phyloP scores from a whole-genome alignment of 83 land plant genomes.

The Isoetes engelmannii region DNA sequence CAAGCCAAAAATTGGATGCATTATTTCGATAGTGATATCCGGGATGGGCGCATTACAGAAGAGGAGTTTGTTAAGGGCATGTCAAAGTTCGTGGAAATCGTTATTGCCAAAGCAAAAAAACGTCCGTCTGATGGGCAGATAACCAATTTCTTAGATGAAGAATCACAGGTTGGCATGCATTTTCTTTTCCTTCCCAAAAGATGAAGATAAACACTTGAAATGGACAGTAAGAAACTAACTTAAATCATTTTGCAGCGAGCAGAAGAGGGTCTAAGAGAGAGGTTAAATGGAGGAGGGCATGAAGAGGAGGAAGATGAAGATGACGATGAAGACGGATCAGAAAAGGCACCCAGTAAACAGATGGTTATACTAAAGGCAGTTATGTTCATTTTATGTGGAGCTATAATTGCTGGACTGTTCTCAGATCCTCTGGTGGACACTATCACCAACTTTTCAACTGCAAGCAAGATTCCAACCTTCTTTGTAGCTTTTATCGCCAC shows the following conservation, averaged over 20 bases:
- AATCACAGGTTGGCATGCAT: background rate
- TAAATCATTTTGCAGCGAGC: too few relatives aligned
- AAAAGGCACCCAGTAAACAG: background rate
- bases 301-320: constrained; percentile 46
- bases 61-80: constrained; percentile 54
- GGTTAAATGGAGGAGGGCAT: background rate
- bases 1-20: constrained; percentile 38
- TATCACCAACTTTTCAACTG: constrained; percentile 61
- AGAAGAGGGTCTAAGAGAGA: constrained; percentile 18
- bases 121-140: background rate
- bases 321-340: constrained; percentile 10
- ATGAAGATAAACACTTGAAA: constrained; percentile 16
- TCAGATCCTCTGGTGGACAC: constrained; percentile 82
- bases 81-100: constrained; percentile 31
- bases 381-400: constrained; percentile 48
- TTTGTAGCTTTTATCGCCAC: constrained; percentile 70
- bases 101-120: background rate
- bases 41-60: constrained; percentile 27
- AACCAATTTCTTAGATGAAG: background rate
- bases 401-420: constrained; percentile 55
- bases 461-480: constrained; percentile 71
- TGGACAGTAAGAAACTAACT: too few relatives aligned
- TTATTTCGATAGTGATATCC: constrained; percentile 44
- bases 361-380: constrained; percentile 41
- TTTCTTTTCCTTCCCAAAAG: constrained; percentile 15